Evolutionary conservation across 2,329 filamentous ascomycete genomes (phyloP).

Genomic region (Ceratocystis eucalypticola): DNA sequence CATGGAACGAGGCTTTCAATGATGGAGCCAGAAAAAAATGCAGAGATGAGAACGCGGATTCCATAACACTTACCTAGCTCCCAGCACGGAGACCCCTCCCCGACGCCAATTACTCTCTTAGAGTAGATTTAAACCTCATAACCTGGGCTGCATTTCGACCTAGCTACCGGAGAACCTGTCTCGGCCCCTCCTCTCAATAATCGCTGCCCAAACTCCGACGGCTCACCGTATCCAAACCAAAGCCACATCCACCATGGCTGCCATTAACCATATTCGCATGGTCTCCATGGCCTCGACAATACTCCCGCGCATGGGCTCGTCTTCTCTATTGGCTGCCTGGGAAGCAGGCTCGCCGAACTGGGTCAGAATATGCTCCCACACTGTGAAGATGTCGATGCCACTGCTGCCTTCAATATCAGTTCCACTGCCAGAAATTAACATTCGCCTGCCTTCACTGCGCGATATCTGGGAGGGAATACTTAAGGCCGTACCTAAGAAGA

Average conservation of each 20-base stretch:
- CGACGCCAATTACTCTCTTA: background rate
- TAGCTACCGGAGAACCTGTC: background rate
- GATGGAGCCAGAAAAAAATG: conserved; percentile 6
- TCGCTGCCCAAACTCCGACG: background rate
- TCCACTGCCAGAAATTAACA: conserved; percentile 46
- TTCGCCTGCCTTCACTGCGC: conserved; percentile 44
- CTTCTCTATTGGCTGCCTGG: conserved; percentile 5
- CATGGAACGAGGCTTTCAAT: conserved; percentile 8
- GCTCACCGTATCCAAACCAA: background rate
- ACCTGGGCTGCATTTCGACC: background rate
- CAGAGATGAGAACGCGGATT: background rate
- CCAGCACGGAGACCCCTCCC: background rate
- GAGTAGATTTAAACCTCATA: background rate
- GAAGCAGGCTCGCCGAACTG: conserved; percentile 1
- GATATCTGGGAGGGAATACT: conserved; percentile 89
- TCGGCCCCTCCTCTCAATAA: background rate
- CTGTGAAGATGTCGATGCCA: conserved; percentile 24
- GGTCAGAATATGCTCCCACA: conserved; percentile 12
- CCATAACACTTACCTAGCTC: background rate
- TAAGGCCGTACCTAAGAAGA: conserved; percentile 93
- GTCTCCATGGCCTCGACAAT: conserved; percentile 10
- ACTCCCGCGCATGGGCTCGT: conserved; percentile 10
- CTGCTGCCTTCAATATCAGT: conserved; percentile 43
- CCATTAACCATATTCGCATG: conserved; percentile 12
- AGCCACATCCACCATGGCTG: background rate